Base-by-base conservation (phyloP, 2,329 filamentous ascomycete genomes). In the Mollisiaceae sp. region DNA sequence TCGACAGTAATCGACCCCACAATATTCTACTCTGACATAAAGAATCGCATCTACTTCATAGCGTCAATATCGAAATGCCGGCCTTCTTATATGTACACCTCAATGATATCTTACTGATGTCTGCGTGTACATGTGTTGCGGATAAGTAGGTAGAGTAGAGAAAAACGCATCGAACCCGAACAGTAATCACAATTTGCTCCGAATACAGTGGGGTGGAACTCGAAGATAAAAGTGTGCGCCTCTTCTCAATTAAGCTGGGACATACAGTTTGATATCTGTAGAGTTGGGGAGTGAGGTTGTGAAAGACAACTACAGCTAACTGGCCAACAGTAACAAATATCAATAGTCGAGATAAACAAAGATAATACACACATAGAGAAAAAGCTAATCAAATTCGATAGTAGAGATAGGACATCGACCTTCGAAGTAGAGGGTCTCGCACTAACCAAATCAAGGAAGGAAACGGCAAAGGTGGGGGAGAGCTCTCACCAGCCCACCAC, bases 381-480 rank as follows among this genome's bases (percentile, higher is more conserved):
- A 47, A 47, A 47, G 43, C n/a, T 47, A 47, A 47, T n/a, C n/a
- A 22, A 47, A 22, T 4, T 4, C 4, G n/a, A n/a, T n/a, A n/a
- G 27, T 1, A 22, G 20, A 50, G 45, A 50, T 22, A 24, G n/a
- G 45, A 50, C 1, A 2, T 50, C 2, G 20, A 22, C 11, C n/a
- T 50, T 24, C 6, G 22, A n/a, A 50, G 45, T 50, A n/a, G 45
- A 5, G 15, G 15, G 8, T n/a, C 8, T 50, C 18, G n/a, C 2
- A 14, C 45, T 50, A 50, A 50, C 45, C 45, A 24, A 11, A 22
- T 50, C n/a, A 50, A 50, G 45, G 4, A 22, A 50, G n/a, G 8
- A 50, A 50, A 50, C 11, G 45, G 45, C 45, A 50, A 50, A 50
- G 45, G 45, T 50, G 45, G 45, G 45, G 45, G 45, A 8, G n/a